A percentile compares a stretch with the other conserved stretches of the same genome.
Conservation (phyloP, 2,329 filamentous ascomycete species). For the Diaporthe sp. region DNA sequence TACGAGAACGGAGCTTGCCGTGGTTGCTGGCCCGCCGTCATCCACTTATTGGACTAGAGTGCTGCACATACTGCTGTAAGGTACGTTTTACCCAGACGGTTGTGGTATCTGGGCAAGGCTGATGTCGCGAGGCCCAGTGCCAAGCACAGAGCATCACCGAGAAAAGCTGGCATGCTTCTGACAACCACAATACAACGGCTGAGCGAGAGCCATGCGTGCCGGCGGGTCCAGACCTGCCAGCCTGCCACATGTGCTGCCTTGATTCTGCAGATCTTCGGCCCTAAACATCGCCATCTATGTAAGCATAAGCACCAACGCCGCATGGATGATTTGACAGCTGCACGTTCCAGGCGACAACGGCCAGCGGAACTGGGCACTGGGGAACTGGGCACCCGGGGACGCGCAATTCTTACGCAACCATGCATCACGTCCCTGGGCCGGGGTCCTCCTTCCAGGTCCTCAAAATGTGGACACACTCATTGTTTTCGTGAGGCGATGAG, state of each 20-base stretch:
- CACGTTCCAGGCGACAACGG: background rate
- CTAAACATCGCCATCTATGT: slow-evolving; percentile 19
- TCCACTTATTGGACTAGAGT: background rate
- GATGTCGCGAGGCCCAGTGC: background rate
- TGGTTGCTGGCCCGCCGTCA: background rate
- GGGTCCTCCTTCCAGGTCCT: background rate
- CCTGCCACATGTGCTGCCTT: slow-evolving; percentile 10
- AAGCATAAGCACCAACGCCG: slow-evolving; percentile 28
- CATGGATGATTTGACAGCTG: slow-evolving; percentile 19
- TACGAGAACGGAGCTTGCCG: background rate
- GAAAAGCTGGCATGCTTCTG: background rate
- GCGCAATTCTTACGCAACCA: slow-evolving; percentile 25
- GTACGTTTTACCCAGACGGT: background rate
- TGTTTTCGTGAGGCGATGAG: slow-evolving; percentile 1
- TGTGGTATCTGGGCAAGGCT: slow-evolving; percentile 13
- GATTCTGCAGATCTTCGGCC: slow-evolving; percentile 21
- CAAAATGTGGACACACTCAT: background rate
- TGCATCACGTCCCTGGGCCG: slow-evolving; percentile 11
- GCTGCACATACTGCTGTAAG: background rate
- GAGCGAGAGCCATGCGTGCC: slow-evolving; percentile 16
- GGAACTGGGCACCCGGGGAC: background rate
- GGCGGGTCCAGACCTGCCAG: background rate
- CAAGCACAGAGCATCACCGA: background rate
- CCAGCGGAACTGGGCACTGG: background rate
- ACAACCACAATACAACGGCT: background rate